These are phyloP conservation scores for Capsicum pubescens DNA, from an alignment of 257 asterid species.

Conservation along the genomic window DNA sequence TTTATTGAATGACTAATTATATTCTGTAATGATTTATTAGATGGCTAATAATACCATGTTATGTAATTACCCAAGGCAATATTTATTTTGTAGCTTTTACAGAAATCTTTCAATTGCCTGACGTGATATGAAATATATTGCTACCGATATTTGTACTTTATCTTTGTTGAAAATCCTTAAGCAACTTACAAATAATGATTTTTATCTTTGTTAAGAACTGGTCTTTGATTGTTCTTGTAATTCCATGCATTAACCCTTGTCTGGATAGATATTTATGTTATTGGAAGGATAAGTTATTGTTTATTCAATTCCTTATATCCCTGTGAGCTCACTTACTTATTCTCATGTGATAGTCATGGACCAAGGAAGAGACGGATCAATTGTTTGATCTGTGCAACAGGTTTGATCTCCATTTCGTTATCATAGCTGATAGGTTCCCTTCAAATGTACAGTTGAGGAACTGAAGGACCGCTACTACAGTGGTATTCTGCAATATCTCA, in stretches of 20 bases:
- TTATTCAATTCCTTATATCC: background rate
- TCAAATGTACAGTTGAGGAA: conserved; percentile 85
- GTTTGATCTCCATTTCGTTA: conserved; percentile 87
- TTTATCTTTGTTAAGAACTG: background rate
- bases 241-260: background rate
- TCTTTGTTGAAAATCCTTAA: conserved; percentile 9
- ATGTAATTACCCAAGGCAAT: background rate
- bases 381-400: conserved; percentile 87
- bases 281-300: background rate
- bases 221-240: conserved; percentile 8
- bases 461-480: conserved; percentile 86
- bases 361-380: conserved; percentile 93
- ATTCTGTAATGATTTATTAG: background rate
- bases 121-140: background rate
- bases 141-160: background rate
- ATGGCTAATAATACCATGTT: background rate
- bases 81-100: conserved; percentile 6
- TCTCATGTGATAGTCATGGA: conserved; percentile 67
- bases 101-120: conserved; percentile 17
- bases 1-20: conserved; percentile 12
- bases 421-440: conserved; percentile 89
- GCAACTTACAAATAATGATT: background rate
- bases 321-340: conserved; percentile 29
- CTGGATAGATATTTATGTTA: background rate
- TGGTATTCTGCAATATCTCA: conserved; percentile 51